phyloP scores from a whole-genome alignment of 2,329 filamentous ascomycete species.

The Ophiostoma pallidulum region DNA sequence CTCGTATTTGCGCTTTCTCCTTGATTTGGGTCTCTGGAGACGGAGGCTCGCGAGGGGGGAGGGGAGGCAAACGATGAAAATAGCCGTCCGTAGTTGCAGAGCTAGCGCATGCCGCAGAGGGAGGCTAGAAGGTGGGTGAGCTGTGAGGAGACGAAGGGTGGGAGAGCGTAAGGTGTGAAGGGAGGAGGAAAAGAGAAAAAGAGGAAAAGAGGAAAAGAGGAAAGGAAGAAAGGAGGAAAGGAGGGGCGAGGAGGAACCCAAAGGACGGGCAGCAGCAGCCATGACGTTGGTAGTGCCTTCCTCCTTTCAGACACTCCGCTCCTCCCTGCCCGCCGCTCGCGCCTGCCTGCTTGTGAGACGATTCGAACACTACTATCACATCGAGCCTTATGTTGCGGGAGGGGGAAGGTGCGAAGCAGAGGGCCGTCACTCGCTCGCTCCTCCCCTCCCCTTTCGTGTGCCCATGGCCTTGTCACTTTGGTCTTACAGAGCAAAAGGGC shows the following conservation, averaged over 20 bases:
- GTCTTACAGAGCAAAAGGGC: no score
- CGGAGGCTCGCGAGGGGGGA: no score
- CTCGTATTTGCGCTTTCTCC: no score
- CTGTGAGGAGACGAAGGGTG: background rate
- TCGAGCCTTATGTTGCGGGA: no score
- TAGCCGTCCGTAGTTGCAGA: no score
- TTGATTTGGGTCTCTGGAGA: no score
- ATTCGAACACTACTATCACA: background rate
- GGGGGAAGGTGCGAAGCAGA: no score
- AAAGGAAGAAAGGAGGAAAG: background rate
- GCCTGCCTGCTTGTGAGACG: background rate
- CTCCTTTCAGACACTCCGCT: conserved; percentile 3
- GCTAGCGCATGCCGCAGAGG: background rate
- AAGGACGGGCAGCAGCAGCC: conserved; percentile 1
- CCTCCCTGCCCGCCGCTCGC: background rate
- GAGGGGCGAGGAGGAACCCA: no score
- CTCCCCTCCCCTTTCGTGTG: no score
- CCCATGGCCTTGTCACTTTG: no score
- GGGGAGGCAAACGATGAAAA: no score
- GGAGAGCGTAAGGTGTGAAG: background rate
- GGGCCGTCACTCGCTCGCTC: no score
- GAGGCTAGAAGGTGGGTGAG: background rate
- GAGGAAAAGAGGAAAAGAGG: background rate
- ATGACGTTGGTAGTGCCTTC: conserved; percentile 4
- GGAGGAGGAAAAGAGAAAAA: background rate